Percentiles rank a stretch among this genome's conserved stretches.
Evolutionary conservation across 225 moss, liverwort and hornwort genomes (phyloP).

Genomic region (Anthoceros angustus): DNA sequence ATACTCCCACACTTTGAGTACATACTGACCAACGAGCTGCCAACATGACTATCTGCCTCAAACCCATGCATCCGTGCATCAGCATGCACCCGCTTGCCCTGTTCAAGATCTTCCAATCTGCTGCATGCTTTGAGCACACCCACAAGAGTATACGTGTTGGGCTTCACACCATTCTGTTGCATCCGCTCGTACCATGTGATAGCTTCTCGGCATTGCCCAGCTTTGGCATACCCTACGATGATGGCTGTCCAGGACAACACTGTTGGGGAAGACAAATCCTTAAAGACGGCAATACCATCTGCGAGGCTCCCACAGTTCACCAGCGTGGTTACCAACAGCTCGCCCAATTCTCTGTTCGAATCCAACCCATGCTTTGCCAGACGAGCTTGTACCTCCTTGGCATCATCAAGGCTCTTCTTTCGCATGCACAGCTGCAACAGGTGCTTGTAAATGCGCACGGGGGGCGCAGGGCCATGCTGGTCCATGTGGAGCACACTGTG

Average conservation of each 20-base stretch:
- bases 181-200: background rate
- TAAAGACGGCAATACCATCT: background rate
- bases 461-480: background rate
- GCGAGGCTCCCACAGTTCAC: slow-evolving; percentile 1
- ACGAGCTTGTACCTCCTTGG: background rate
- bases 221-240: background rate
- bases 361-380: background rate
- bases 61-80: background rate
- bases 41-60: background rate
- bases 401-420: background rate
- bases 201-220: background rate
- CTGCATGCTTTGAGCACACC: background rate
- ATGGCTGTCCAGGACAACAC: background rate
- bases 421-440: background rate
- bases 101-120: background rate
- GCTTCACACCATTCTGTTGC: background rate
- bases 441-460: background rate
- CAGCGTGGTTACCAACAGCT: background rate
- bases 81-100: background rate
- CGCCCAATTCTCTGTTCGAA: background rate
- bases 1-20: slow-evolving; percentile 2
- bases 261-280: background rate
- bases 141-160: background rate
- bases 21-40: background rate
- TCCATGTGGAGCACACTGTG: background rate